Evolutionary conservation across 371 early-diverging fungal genomes (phyloP).

Genomic region (Dipsacomyces acuminosporus): DNA sequence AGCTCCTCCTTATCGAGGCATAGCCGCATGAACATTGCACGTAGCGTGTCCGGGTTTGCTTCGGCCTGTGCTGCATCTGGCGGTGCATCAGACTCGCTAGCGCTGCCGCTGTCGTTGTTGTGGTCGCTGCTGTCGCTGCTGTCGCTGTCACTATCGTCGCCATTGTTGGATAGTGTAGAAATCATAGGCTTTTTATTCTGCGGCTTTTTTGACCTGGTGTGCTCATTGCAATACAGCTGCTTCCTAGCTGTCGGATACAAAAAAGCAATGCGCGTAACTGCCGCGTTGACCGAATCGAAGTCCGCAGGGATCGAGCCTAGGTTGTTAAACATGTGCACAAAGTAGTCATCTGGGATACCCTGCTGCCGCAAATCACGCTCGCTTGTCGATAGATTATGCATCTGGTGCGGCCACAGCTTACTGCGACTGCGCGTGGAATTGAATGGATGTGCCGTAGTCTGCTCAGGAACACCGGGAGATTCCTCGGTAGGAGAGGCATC

Average conservation of each 20-base stretch:
- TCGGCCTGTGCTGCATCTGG: conserved; percentile 4
- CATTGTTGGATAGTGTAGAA: too few relatives aligned
- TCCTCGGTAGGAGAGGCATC: not conserved
- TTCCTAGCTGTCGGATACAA: too few relatives aligned
- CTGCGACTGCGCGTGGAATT: conserved; percentile 18
- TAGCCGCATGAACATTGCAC: conserved; percentile 54
- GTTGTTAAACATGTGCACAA: conserved; percentile 18
- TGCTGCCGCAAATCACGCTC: not conserved
- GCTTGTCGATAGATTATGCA: conserved; percentile 9
- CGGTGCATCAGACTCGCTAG: conserved; percentile 1
- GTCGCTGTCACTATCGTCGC: not conserved
- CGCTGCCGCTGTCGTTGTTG: not conserved
- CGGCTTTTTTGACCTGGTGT: too few relatives aligned
- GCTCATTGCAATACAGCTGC: too few relatives aligned
- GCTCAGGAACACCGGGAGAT: conserved; percentile 5
- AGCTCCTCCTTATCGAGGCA: conserved; percentile 53
- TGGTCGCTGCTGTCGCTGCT: conserved; percentile 1
- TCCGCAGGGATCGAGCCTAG: conserved; percentile 24
- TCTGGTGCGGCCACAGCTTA: conserved; percentile 42
- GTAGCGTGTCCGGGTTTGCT: conserved; percentile 54
- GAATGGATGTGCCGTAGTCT: conserved; percentile 2
- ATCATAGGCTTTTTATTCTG: too few relatives aligned
- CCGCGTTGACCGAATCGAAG: conserved; percentile 40
- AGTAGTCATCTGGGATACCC: conserved; percentile 14
- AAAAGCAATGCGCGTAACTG: conserved; percentile 27